Evolutionary conservation across 1,139 yeast species (phyloP).

Genomic region (Candida sojae): DNA sequence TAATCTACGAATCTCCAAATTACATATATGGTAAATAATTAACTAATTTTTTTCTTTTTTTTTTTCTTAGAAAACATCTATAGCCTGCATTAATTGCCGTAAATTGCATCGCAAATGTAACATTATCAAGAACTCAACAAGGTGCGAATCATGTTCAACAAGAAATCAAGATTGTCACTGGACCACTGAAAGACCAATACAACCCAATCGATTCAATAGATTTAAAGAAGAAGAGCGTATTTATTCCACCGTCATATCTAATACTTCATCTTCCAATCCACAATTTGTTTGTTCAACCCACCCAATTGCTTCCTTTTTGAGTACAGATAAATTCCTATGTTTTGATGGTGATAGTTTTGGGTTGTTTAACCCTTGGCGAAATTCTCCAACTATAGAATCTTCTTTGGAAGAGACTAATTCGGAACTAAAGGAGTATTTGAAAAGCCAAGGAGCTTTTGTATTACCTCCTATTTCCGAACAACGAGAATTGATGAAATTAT

Average conservation of each 20-base stretch:
- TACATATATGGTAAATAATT: background rate
- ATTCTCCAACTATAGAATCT: constrained; percentile 14
- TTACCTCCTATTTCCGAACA: constrained; percentile 21
- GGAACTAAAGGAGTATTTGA: constrained; percentile 20
- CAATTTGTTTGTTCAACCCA: constrained; percentile 31
- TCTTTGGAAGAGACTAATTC: constrained; percentile 12
- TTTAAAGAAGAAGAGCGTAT: constrained; percentile 6
- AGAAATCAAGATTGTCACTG: constrained; percentile 1
- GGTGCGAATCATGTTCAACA: constrained; percentile 2
- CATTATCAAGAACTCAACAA: background rate
- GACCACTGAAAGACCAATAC: background rate
- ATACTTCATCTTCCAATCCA: constrained; percentile 12
- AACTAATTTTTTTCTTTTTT: background rate
- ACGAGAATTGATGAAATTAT: constrained; percentile 18
- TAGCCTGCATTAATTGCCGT: constrained; percentile 9
- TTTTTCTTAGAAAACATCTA: constrained; percentile 4
- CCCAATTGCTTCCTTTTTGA: constrained; percentile 28
- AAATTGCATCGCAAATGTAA: constrained; percentile 8
- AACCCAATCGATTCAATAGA: background rate
- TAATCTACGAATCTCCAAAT: background rate
- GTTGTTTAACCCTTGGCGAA: constrained; percentile 30
- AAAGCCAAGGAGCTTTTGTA: constrained; percentile 22
- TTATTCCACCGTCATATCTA: constrained; percentile 7
- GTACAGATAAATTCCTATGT: constrained; percentile 28
- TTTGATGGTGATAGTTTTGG: constrained; percentile 29